These are phyloP conservation scores for Angophora floribunda DNA, from an alignment of 345 rosid genomes.

Conservation along the genomic window DNA sequence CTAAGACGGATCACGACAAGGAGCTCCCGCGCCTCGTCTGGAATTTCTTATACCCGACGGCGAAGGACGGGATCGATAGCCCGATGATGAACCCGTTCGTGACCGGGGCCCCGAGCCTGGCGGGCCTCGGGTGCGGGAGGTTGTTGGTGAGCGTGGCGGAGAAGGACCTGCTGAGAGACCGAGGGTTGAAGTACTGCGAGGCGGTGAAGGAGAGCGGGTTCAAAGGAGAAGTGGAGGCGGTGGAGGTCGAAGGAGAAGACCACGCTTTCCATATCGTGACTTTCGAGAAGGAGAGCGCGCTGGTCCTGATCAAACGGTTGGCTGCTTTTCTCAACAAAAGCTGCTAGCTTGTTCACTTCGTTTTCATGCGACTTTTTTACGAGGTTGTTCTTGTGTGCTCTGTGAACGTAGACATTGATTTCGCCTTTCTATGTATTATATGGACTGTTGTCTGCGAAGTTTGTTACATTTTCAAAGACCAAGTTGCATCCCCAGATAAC, in stretches of 20 bases:
- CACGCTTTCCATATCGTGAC: slow-evolving; percentile 33
- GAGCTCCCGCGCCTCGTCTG: not conserved
- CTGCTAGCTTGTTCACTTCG: not conserved
- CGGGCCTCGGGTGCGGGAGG: slow-evolving; percentile 13
- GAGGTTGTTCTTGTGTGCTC: not conserved
- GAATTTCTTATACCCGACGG: slow-evolving; percentile 16
- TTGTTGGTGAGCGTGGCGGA: slow-evolving; percentile 22
- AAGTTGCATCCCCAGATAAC: not conserved
- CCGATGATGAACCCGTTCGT: slow-evolving; percentile 26
- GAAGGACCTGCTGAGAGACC: slow-evolving; percentile 17
- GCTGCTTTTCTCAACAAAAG: slow-evolving; percentile 17
- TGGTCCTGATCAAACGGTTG: slow-evolving; percentile 12
- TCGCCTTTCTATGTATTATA: not conserved
- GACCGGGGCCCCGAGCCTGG: slow-evolving; percentile 19
- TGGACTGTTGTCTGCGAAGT: not conserved
- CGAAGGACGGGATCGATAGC: slow-evolving; percentile 20
- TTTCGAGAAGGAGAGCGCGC: slow-evolving; percentile 12
- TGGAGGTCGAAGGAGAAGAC: slow-evolving; percentile 14
- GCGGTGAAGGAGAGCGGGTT: slow-evolving; percentile 28
- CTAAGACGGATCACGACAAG: not conserved
- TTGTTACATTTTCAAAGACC: not conserved
- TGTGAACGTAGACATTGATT: not conserved
- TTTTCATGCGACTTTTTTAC: not conserved
- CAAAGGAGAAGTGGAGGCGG: slow-evolving; percentile 20
- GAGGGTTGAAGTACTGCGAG: slow-evolving; percentile 17